phyloP scores from a whole-genome alignment of 2,329 filamentous ascomycete genomes.

The Sordariomycetes sp. region DNA sequence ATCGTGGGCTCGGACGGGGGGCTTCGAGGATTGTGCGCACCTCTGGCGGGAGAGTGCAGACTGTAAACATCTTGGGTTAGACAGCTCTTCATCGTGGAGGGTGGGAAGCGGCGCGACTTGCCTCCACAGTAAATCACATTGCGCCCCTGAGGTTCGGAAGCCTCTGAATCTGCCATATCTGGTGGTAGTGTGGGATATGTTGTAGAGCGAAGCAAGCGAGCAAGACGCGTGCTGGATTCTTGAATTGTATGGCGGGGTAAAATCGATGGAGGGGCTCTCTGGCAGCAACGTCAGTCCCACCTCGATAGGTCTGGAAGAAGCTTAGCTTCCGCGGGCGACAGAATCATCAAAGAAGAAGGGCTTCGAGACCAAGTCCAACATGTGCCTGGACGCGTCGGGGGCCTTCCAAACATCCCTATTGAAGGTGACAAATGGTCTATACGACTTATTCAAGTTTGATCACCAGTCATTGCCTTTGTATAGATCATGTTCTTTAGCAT shows the following conservation, averaged over 20 bases:
- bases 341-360: too few species aligned
- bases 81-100: neutral
- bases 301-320: too few species aligned
- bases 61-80: slow-evolving; percentile 22
- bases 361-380: too few species aligned
- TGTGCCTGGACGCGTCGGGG: too few species aligned
- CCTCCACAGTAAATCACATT: slow-evolving; percentile 49
- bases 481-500: too few species aligned
- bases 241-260: slow-evolving; percentile 23
- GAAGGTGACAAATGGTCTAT: too few species aligned
- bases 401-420: too few species aligned
- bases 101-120: slow-evolving; percentile 25
- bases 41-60: slow-evolving; percentile 58
- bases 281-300: neutral
- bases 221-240: slow-evolving; percentile 16
- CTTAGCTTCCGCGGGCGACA: too few species aligned
- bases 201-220: slow-evolving; percentile 5
- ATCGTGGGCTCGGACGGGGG: slow-evolving; percentile 4
- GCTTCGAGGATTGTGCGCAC: slow-evolving; percentile 27
- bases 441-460: too few species aligned
- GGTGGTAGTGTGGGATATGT: slow-evolving; percentile 2
- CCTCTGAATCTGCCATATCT: slow-evolving; percentile 46
- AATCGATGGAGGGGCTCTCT: slow-evolving; percentile 9
- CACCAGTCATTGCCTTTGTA: too few species aligned
- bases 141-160: slow-evolving; percentile 38